These are phyloP conservation scores for Bruguiera gymnorhiza DNA, from an alignment of 345 rosid species.

Conservation along the genomic window DNA sequence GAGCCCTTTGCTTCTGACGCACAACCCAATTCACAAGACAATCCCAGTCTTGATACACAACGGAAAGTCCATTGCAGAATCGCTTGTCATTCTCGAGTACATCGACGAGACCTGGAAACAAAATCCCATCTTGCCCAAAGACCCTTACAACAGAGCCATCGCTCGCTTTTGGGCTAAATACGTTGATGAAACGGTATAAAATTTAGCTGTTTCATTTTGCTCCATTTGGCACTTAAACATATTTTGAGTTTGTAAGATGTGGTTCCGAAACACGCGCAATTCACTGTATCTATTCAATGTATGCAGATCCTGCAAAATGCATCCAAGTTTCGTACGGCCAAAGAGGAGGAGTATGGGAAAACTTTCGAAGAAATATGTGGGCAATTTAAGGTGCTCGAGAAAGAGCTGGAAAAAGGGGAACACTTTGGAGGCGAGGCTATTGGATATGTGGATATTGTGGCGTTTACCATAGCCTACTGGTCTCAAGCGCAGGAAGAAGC, in stretches of 20 bases:
- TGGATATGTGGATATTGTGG: slow-evolving; percentile 18
- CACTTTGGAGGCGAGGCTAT: slow-evolving; percentile 19
- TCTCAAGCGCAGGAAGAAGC: slow-evolving; percentile 1
- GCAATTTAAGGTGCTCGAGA: slow-evolving; percentile 11
- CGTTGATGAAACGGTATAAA: slow-evolving; percentile 8
- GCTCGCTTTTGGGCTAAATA: slow-evolving; percentile 23
- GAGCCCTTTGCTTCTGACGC: slow-evolving; percentile 12
- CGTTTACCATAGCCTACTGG: background rate
- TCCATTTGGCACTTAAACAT: background rate
- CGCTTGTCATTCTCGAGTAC: slow-evolving; percentile 19
- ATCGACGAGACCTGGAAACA: slow-evolving; percentile 16
- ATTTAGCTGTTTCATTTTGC: background rate
- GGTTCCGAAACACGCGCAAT: too few species aligned
- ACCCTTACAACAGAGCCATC: slow-evolving; percentile 4
- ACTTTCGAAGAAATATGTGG: background rate
- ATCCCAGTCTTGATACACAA: slow-evolving; percentile 21
- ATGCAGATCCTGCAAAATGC: slow-evolving; percentile 6
- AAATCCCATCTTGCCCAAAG: slow-evolving; percentile 15
- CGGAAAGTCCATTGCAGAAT: slow-evolving; percentile 19
- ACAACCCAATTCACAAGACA: slow-evolving; percentile 16
- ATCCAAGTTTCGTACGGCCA: background rate
- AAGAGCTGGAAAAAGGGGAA: slow-evolving; percentile 8
- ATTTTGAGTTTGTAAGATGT: background rate
- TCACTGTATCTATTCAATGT: too few species aligned
- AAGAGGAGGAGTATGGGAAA: background rate